Evolutionary conservation across 805 yeast genomes (phyloP).

Genomic region (Candida hungchunana): DNA sequence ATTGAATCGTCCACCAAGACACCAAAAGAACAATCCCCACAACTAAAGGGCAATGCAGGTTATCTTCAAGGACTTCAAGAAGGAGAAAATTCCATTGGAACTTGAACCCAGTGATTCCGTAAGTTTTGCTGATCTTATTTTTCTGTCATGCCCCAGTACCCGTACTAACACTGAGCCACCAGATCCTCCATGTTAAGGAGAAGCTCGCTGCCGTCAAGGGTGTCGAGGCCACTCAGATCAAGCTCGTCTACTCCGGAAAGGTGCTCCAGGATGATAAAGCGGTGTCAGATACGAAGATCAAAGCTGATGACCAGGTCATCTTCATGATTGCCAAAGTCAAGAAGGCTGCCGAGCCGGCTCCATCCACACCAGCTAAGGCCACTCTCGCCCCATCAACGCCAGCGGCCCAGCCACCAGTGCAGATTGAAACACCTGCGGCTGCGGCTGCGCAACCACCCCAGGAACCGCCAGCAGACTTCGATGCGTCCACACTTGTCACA

Average conservation of each 20-base stretch:
- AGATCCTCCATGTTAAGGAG: conserved; percentile 66
- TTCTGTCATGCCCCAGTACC: no score
- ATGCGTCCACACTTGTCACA: conserved; percentile 59
- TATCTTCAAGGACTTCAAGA: conserved; percentile 87
- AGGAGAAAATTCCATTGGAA: conserved; percentile 78
- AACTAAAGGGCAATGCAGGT: conserved; percentile 56
- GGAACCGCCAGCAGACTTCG: conserved; percentile 20
- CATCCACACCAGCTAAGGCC: conserved; percentile 16
- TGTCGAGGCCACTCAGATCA: conserved; percentile 70
- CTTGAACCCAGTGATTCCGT: conserved; percentile 68
- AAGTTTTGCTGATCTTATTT: no score
- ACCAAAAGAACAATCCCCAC: no score
- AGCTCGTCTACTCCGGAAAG: conserved; percentile 89
- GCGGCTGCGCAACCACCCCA: conserved; percentile 25
- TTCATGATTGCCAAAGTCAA: conserved; percentile 59
- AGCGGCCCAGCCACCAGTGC: conserved; percentile 26
- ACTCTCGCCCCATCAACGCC: conserved; percentile 16
- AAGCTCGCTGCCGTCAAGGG: conserved; percentile 64
- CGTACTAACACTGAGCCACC: conserved; percentile 1
- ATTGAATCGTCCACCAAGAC: conserved; percentile 1
- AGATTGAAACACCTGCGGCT: conserved; percentile 16
- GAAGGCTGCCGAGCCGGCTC: conserved; percentile 8
- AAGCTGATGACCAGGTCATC: conserved; percentile 82
- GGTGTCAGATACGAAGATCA: conserved; percentile 66
- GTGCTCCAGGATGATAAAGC: conserved; percentile 82